phyloP scores from a whole-genome alignment of 768 basidiomycete genomes.

The Russula sp. region DNA sequence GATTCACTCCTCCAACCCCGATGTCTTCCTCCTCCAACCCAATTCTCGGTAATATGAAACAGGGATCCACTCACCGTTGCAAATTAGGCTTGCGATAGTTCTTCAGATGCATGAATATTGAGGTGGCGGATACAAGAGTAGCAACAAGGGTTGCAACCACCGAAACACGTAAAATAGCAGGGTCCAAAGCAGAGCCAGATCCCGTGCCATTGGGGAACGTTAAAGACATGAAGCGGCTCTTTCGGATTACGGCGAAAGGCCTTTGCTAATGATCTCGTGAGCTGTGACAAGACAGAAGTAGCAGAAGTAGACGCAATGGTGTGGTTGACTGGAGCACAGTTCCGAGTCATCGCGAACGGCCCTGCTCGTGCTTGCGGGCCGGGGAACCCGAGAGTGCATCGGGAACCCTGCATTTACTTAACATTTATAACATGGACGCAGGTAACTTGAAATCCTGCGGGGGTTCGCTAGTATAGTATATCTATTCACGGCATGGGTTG shows the following conservation, averaged over 20 bases:
- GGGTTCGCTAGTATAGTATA: too few relatives aligned
- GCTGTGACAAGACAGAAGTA: background rate
- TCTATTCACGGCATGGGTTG: too few relatives aligned
- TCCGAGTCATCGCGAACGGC: too few relatives aligned
- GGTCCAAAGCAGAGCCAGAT: conserved; percentile 51
- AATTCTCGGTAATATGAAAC: background rate
- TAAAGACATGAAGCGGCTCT: background rate
- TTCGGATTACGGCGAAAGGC: background rate
- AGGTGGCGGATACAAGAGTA: conserved; percentile 66
- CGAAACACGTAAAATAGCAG: conserved; percentile 54
- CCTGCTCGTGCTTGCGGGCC: too few relatives aligned
- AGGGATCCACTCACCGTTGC: conserved; percentile 55
- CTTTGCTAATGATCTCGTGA: background rate
- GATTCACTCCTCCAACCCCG: background rate
- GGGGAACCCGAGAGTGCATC: too few relatives aligned
- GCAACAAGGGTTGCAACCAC: conserved; percentile 66
- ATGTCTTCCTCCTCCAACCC: background rate
- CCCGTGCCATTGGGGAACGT: conserved; percentile 37
- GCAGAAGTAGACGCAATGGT: background rate
- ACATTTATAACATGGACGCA: too few relatives aligned
- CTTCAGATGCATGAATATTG: conserved; percentile 77
- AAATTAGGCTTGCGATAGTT: conserved; percentile 81
- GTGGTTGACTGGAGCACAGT: background rate
- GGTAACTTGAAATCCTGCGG: too few relatives aligned
- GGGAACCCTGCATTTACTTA: too few relatives aligned